phyloP scores from a whole-genome alignment of 1,284 basidiomycete genomes.

The Irpex sp. region DNA sequence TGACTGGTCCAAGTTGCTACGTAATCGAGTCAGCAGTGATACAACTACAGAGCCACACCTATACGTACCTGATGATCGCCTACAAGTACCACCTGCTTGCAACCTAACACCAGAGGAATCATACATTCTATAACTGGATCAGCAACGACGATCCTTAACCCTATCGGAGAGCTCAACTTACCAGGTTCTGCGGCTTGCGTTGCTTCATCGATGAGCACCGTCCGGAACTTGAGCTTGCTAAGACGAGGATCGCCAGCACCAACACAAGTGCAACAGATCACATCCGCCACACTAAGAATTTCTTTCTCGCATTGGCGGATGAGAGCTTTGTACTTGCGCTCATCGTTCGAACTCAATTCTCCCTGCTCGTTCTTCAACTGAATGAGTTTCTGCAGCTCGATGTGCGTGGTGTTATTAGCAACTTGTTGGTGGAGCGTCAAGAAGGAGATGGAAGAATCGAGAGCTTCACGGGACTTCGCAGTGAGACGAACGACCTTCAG shows the following conservation, averaged over 20 bases:
- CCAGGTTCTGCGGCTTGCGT: conserved; percentile 98
- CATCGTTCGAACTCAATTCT: conserved; percentile 94
- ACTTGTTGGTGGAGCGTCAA: conserved; percentile 97
- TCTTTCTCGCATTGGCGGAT: conserved; percentile 97
- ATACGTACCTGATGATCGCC: conserved; percentile 85
- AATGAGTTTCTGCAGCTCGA: conserved; percentile 96
- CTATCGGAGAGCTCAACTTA: conserved; percentile 35
- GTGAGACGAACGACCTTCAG: conserved; percentile 97
- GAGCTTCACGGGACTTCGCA: conserved; percentile 96
- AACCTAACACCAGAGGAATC: conserved; percentile 97
- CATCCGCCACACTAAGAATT: conserved; percentile 92
- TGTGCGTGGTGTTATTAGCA: conserved; percentile 90
- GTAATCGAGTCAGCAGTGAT: conserved; percentile 9
- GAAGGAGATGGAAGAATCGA: conserved; percentile 92
- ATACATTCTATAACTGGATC: conserved; percentile 76
- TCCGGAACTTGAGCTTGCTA: conserved; percentile 96
- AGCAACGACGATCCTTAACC: conserved; percentile 14
- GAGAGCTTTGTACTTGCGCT: conserved; percentile 95
- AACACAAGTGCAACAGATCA: conserved; percentile 98
- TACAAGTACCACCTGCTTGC: conserved; percentile 98
- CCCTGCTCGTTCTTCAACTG: conserved; percentile 97
- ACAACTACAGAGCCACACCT: conserved; percentile 7
- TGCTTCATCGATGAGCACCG: conserved; percentile 97
- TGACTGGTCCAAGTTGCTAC: conserved; percentile 95
- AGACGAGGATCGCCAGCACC: conserved; percentile 96